Evolutionary conservation across 2,329 filamentous ascomycete species (phyloP).

Genomic region (Stachybotrys chartarum): DNA sequence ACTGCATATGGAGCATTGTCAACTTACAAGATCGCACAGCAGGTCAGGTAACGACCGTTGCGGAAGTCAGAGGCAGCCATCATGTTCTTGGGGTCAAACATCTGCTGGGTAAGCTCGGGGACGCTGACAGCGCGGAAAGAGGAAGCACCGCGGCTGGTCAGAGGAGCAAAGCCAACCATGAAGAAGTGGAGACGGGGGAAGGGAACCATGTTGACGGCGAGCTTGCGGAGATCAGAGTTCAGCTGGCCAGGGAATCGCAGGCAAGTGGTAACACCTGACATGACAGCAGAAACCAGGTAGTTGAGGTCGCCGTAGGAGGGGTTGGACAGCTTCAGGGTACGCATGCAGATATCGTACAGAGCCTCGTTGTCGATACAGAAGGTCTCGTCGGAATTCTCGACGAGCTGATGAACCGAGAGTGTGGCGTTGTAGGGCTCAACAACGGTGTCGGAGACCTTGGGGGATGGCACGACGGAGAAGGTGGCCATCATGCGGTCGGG

Average conservation of each 20-base stretch:
- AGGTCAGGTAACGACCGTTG: conserved; percentile 98
- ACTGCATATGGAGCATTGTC: not conserved
- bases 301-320: conserved; percentile 99
- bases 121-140: conserved; percentile 97
- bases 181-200: conserved; percentile 99
- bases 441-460: conserved; percentile 99
- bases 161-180: conserved; percentile 99
- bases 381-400: conserved; percentile 99
- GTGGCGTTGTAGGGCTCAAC: conserved; percentile 99
- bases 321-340: conserved; percentile 96
- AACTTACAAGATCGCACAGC: conserved; percentile 92
- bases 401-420: conserved; percentile 96
- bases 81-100: conserved; percentile 99
- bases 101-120: conserved; percentile 98
- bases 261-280: conserved; percentile 98
- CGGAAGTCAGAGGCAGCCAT: conserved; percentile 99
- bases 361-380: conserved; percentile 99
- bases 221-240: conserved; percentile 98
- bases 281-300: conserved; percentile 98
- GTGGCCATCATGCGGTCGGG: conserved; percentile 99
- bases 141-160: conserved; percentile 79
- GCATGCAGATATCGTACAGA: conserved; percentile 99
- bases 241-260: conserved; percentile 99
- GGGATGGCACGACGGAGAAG: conserved; percentile 97
- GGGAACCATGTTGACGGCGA: conserved; percentile 99